phyloP scores from a whole-genome alignment of 2,329 filamentous ascomycete species.

The Aspergillus novoparasiticus region DNA sequence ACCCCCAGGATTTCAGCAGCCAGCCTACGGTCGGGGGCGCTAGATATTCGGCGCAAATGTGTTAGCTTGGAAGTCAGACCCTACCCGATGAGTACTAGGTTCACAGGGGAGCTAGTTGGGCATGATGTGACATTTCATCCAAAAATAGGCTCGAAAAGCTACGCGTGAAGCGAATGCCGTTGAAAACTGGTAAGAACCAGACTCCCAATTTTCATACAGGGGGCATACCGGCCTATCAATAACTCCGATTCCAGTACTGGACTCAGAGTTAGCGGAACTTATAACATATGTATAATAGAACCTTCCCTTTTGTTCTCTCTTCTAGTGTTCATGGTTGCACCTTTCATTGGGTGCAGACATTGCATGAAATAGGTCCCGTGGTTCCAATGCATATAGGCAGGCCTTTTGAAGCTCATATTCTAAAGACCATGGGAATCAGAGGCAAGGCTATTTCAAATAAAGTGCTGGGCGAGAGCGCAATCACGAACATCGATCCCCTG shows the following conservation, averaged over 20 bases:
- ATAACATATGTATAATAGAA: background rate
- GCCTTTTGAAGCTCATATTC: background rate
- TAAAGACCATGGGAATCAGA: background rate
- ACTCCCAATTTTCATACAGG: background rate
- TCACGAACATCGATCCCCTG: background rate
- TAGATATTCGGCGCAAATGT: constrained; percentile 23
- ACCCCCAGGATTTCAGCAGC: constrained; percentile 47
- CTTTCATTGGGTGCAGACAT: background rate
- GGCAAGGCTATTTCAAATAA: background rate
- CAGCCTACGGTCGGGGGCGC: constrained; percentile 40
- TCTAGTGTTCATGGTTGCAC: background rate
- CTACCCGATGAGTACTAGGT: background rate
- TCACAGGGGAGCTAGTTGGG: background rate
- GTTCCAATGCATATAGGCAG: background rate
- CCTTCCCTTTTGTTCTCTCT: background rate
- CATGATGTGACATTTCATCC: constrained; percentile 16
- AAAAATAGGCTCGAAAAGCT: background rate
- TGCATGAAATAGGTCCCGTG: background rate
- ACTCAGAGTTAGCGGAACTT: background rate
- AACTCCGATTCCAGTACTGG: background rate
- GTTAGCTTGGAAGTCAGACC: background rate
- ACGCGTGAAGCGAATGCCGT: background rate
- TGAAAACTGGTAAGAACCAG: background rate
- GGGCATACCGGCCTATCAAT: background rate
- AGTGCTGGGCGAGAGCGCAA: background rate